Base-by-base conservation (phyloP, 176 grass and related monocot genomes). In the Metroxylon sagu region DNA sequence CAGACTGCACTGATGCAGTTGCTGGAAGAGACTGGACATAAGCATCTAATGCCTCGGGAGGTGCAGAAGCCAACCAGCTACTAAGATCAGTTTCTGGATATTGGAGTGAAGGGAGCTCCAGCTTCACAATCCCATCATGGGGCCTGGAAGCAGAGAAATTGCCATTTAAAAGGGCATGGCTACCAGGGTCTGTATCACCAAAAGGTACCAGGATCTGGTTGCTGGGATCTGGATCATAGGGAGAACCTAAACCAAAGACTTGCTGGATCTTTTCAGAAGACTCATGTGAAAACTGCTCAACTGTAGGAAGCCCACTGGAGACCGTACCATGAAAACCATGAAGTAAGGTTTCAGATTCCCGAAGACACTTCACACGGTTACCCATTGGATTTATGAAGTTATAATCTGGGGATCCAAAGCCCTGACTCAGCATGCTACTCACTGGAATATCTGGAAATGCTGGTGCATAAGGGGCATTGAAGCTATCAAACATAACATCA, bases 21-120 rank as follows among this genome's bases (percentile, higher is more conserved):
- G 64, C 23, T 61, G 59, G 14, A 53, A 39, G 23, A 58, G 79
- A 85, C 50, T 73, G 48, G 53, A 65, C 52, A 43, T 26, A 50
- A 14, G 17, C 56, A 43, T 78, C 49, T 60, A 21, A 19, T 18
- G 23, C 59, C 7, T 79, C 72, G 59, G 57, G 56, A 67, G 72
- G 53, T 65, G 29, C 49, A 1, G 51, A 27, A 52, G 48, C 16
- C 59, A 26, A 18, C 54, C 25, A 76, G 54, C 61, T 62, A 59
- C 18, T 65, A 54, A 10, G 4, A 63, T 54, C 79, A 74, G 31
- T 74, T 49, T 39, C 64, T 56, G 48, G 3, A 82, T 14, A 30
- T 90, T 90, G 87, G 87, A 90, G 0, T 85, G 79, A 90, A 90
- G 82, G 82, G 76, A 77, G 82, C 87, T 85, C 87, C 14, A 56